Percentiles rank a stretch among this genome's conserved stretches.
Conservation (phyloP, 1,284 basidiomycete genomes). For the Leccinum pallidistipes region DNA sequence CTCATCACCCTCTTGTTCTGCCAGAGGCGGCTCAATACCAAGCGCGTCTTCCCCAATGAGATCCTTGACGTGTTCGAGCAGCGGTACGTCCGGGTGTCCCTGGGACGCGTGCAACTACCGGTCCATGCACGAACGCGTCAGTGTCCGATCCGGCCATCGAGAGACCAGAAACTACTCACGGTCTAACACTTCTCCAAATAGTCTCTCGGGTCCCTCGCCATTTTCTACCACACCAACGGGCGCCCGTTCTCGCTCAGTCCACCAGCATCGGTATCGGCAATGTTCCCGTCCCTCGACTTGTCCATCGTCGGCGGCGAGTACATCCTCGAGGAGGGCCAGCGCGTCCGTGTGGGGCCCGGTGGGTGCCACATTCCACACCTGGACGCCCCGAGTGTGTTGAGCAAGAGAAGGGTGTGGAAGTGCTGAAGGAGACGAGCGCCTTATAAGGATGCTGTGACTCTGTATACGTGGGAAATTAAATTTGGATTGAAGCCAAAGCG, state of each 20-base stretch:
- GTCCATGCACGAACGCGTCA: too few species aligned
- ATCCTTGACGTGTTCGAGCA: conserved; percentile 72
- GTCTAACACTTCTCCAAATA: conserved; percentile 81
- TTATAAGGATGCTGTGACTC: too few species aligned
- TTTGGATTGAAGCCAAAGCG: too few species aligned
- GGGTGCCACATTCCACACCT: neutral
- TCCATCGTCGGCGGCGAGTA: conserved; percentile 23
- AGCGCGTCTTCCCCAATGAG: conserved; percentile 60
- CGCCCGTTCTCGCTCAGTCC: conserved; percentile 41
- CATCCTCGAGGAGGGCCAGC: too few species aligned
- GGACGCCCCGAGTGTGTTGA: neutral
- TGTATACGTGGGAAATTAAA: too few species aligned
- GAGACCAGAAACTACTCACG: conserved; percentile 43
- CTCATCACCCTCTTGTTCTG: conserved; percentile 41
- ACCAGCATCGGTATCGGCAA: conserved; percentile 21
- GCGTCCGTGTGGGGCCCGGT: too few species aligned
- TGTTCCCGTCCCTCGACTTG: conserved; percentile 46
- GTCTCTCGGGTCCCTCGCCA: conserved; percentile 78
- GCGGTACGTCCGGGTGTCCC: conserved; percentile 40
- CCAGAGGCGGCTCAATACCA: conserved; percentile 68
- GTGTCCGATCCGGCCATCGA: neutral
- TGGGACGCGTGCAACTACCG: neutral
- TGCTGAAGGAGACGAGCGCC: too few species aligned
- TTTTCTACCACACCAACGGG: conserved; percentile 72
- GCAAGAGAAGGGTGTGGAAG: too few species aligned